A percentile compares a stretch with the other conserved stretches of the same genome.
phyloP scores from a whole-genome alignment of 2,329 filamentous ascomycete genomes.

The Cladophialophora bantiana region DNA sequence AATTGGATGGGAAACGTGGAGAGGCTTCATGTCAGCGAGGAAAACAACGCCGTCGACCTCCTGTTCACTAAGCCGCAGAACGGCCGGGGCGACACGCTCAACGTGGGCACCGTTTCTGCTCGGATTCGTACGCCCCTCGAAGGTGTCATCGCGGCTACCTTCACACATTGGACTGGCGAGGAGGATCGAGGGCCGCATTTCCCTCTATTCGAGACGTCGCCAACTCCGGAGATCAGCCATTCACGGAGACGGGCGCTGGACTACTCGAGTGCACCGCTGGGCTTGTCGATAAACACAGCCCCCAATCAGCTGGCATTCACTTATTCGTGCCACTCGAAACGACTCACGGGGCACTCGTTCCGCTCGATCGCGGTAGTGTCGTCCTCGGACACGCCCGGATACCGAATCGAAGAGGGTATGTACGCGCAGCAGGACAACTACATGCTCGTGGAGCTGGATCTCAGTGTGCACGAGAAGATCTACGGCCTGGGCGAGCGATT shows the following conservation, averaged over 20 bases:
- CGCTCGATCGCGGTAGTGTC: slow-evolving; percentile 51
- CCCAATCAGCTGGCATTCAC: slow-evolving; percentile 47
- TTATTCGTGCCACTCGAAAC: slow-evolving; percentile 35
- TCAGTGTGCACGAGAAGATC: slow-evolving; percentile 61
- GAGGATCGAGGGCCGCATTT: slow-evolving; percentile 22
- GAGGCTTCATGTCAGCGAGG: slow-evolving; percentile 43
- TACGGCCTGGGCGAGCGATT: slow-evolving; percentile 75
- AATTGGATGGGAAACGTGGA: slow-evolving; percentile 55
- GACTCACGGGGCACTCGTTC: slow-evolving; percentile 49
- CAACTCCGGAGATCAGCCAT: slow-evolving; percentile 44
- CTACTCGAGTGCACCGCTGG: slow-evolving; percentile 46
- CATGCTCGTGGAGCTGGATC: slow-evolving; percentile 48
- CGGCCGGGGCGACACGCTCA: slow-evolving; percentile 48
- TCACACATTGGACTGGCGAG: slow-evolving; percentile 25
- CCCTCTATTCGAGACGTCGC: slow-evolving; percentile 36
- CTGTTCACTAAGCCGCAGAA: slow-evolving; percentile 49
- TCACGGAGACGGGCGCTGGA: slow-evolving; percentile 41
- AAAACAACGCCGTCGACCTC: slow-evolving; percentile 43
- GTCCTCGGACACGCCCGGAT: slow-evolving; percentile 45
- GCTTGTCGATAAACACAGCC: slow-evolving; percentile 45
- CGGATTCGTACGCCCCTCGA: slow-evolving; percentile 18
- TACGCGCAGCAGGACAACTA: slow-evolving; percentile 50
- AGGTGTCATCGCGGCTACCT: slow-evolving; percentile 16
- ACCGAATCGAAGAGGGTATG: slow-evolving; percentile 46
- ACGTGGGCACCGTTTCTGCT: slow-evolving; percentile 17